These are phyloP conservation scores for Spathaspora sp. DNA, from an alignment of 805 yeast genomes.

Conservation along the genomic window DNA sequence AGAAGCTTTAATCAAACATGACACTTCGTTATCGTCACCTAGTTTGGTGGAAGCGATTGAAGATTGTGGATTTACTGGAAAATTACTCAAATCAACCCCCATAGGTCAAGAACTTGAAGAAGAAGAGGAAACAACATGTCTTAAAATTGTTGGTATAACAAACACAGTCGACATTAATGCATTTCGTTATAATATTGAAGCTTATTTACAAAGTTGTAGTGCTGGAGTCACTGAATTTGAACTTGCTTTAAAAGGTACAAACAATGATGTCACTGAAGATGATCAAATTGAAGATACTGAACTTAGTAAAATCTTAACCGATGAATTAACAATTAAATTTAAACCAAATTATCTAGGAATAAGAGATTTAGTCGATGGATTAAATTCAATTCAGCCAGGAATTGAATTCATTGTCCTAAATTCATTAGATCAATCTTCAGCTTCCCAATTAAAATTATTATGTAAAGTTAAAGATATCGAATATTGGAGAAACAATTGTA, in stretches of 20 bases:
- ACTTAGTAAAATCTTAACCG: constrained; percentile 11
- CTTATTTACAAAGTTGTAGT: constrained; percentile 27
- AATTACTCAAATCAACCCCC: neutral
- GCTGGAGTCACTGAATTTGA: constrained; percentile 24
- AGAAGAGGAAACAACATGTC: constrained; percentile 24
- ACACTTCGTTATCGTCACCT: constrained; percentile 25
- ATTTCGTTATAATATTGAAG: constrained; percentile 39
- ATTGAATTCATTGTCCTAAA: constrained; percentile 48
- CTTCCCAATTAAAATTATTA: constrained; percentile 66
- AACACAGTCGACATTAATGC: constrained; percentile 22
- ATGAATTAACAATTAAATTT: constrained; percentile 43
- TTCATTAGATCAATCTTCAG: constrained; percentile 49
- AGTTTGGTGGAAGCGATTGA: constrained; percentile 56
- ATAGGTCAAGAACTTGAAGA: constrained; percentile 1
- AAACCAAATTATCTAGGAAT: constrained; percentile 54
- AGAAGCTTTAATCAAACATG: constrained; percentile 58
- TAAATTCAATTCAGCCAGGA: constrained; percentile 46
- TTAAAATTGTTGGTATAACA: constrained; percentile 32
- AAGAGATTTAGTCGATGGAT: constrained; percentile 51
- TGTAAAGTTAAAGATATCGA: constrained; percentile 67
- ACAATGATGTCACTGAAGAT: neutral
- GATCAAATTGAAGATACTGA: neutral
- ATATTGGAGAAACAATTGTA: constrained; percentile 62
- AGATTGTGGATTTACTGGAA: constrained; percentile 44
- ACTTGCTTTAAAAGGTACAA: neutral